A percentile compares a stretch with the other conserved stretches of the same genome.
phyloP scores from a whole-genome alignment of 768 basidiomycete genomes.

The Leccinellum luteum region DNA sequence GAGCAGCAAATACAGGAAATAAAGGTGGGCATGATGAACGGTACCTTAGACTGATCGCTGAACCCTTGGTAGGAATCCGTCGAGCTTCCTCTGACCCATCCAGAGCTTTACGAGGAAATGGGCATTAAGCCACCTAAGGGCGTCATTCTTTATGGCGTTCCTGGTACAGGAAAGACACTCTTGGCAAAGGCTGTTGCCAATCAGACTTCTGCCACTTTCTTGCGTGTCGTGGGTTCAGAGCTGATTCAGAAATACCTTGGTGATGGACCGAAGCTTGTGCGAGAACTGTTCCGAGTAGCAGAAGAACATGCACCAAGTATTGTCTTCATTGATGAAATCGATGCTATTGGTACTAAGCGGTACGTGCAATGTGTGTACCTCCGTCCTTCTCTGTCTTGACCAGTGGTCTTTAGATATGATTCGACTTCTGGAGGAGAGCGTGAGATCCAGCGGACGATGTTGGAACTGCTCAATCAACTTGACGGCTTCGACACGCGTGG shows the following conservation, averaged over 20 bases:
- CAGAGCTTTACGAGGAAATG: constrained; percentile 99
- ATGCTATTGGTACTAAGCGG: constrained; percentile 98
- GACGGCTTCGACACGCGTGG: constrained; percentile 99
- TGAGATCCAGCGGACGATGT: constrained; percentile 98
- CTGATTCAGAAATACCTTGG: constrained; percentile 99
- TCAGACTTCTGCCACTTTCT: constrained; percentile 96
- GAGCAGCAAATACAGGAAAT: constrained; percentile 99
- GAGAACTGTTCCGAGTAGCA: constrained; percentile 95
- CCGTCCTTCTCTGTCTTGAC: constrained; percentile 8
- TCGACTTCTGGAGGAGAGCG: constrained; percentile 98
- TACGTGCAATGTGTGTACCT: constrained; percentile 33
- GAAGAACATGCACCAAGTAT: constrained; percentile 99
- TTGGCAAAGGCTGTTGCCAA: constrained; percentile 98
- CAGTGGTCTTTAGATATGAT: constrained; percentile 66
- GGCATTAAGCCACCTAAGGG: constrained; percentile 99
- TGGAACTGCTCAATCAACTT: constrained; percentile 96
- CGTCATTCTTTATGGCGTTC: constrained; percentile 97
- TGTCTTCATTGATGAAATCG: constrained; percentile 99
- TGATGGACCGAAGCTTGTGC: constrained; percentile 96
- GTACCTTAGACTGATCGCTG: background rate
- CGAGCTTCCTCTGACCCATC: constrained; percentile 95
- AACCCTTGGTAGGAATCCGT: constrained; percentile 77
- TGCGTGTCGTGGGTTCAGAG: constrained; percentile 96
- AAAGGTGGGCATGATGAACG: constrained; percentile 55
- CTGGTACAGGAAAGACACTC: constrained; percentile 97